Percentiles rank a stretch among this genome's conserved stretches.
These are phyloP conservation scores for Pestalotiopsis sp. DNA, from an alignment of 2,329 filamentous ascomycete genomes.

Conservation along the genomic window DNA sequence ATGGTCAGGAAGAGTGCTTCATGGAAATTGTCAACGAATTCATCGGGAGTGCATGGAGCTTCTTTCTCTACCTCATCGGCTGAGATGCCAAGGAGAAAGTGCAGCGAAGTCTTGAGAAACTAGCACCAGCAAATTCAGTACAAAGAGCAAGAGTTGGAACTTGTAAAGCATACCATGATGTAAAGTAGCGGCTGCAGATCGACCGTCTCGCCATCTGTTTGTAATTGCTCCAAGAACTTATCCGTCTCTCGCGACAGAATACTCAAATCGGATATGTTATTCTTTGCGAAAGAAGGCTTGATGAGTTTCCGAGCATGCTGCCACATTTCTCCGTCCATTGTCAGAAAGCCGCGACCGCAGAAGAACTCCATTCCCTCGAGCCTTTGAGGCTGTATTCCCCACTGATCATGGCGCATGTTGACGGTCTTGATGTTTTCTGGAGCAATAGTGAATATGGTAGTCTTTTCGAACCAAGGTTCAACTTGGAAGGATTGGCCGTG, in stretches of 20 bases:
- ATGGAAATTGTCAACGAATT: slow-evolving; percentile 11
- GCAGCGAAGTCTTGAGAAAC: neutral
- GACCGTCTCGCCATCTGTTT: neutral
- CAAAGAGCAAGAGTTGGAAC: neutral
- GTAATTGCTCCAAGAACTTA: neutral
- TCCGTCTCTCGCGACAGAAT: neutral
- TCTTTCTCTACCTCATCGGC: neutral
- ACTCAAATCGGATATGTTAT: neutral
- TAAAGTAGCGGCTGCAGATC: neutral
- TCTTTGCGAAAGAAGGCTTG: slow-evolving; percentile 6
- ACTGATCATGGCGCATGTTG: slow-evolving; percentile 7
- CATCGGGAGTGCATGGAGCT: neutral
- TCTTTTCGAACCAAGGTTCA: neutral
- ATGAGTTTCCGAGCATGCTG: neutral
- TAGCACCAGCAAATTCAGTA: neutral
- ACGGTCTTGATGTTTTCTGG: slow-evolving; percentile 6
- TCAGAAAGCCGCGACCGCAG: slow-evolving; percentile 11
- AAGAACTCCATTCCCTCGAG: slow-evolving; percentile 13
- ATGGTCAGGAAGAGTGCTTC: slow-evolving; percentile 10
- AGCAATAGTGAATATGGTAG: slow-evolving; percentile 1
- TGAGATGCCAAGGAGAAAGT: neutral
- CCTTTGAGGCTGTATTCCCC: slow-evolving; percentile 8
- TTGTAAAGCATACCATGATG: neutral
- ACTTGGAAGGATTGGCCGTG: neutral
- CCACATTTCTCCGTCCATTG: slow-evolving; percentile 6